Evolutionary conservation across 768 basidiomycete genomes (phyloP), one percentile per base, ranked within the genome.

Genomic region (Auriscalpium microsporum): DNA sequence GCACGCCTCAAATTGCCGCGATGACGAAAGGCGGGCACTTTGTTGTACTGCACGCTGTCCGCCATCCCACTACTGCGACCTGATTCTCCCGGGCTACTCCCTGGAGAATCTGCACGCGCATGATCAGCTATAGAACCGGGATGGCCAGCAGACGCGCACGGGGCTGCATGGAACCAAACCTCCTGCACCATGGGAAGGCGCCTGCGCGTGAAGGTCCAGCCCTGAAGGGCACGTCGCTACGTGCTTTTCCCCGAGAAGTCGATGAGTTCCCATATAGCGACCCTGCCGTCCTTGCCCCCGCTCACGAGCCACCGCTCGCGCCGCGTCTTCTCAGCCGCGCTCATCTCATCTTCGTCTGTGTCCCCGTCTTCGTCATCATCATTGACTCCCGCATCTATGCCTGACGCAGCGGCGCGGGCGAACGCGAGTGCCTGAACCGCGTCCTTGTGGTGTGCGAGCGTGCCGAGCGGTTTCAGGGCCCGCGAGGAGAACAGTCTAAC

Each of bases 401-500:
- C 8, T 8, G 50, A 36, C 2, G 7, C 17, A 17, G 23, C 4
- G 7, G 37, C 42, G n/a, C 17, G 52, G 1, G 87, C 83, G 65
- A 97, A 97, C 3, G 81, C 76, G 17, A 96, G 62, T 4, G 81
- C 77, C 61, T 94, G 89, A 55, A 89, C 87, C 13, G 77, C 79
- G 9, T 78, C 76, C 59, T 90, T 88, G 72, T 97, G 95, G 65
- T 91, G 90, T 23, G 73, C 73, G 8, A 98, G 75, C 4, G 86
- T 87, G 6, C 95, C 95, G 8, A 99, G 83, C 0, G 87, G 70
- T 61, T 90, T 94, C 68, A 93, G 77, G 5, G 80, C 77, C 60
- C 83, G 85, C 2, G 90, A 84, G 0, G 92, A 87, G 69, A 87
- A 93, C 8, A 97, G 72, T 0, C 91, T 83, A 16, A 94, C 75